Percentiles rank a stretch among this genome's conserved stretches.
Conservation (phyloP, 306 rosid species). For the Cucumis hystrix region DNA sequence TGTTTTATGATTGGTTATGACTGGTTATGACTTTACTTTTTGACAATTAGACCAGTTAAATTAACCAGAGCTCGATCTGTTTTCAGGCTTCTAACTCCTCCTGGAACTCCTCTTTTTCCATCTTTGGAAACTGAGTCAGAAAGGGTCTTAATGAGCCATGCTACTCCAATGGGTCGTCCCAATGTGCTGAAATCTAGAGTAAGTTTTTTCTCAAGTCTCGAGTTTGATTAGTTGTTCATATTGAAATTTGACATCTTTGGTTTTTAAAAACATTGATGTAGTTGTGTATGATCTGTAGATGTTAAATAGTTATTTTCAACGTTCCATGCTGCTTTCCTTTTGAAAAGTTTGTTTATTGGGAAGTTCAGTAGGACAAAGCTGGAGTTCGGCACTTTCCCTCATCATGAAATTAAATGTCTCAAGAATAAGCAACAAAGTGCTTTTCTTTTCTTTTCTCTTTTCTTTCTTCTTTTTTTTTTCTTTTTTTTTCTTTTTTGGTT, state of each 20-base stretch:
- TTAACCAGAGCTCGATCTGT: conserved; percentile 5
- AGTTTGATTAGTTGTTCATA: neutral
- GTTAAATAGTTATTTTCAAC: neutral
- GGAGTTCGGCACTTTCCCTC: neutral
- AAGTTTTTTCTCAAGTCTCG: conserved; percentile 19
- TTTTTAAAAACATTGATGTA: neutral
- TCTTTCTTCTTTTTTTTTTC: no score
- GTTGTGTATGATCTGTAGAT: neutral
- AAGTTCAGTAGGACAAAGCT: neutral
- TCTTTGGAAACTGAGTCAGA: conserved; percentile 82
- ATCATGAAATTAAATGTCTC: neutral
- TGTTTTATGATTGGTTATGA: neutral
- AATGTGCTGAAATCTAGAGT: conserved; percentile 74
- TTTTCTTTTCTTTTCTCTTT: no score
- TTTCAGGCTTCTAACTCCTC: conserved; percentile 93
- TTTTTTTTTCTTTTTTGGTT: no score
- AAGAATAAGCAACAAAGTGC: neutral
- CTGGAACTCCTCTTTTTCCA: conserved; percentile 96
- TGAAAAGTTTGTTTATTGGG: neutral
- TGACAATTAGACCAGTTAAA: neutral
- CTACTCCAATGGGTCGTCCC: conserved; percentile 59
- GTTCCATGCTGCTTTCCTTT: neutral
- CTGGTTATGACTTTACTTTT: neutral
- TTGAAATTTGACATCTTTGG: neutral
- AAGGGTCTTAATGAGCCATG: conserved; percentile 67